These are phyloP conservation scores for Hymenoscyphus repandus DNA, from an alignment of 2,329 filamentous ascomycete species.

Conservation along the genomic window DNA sequence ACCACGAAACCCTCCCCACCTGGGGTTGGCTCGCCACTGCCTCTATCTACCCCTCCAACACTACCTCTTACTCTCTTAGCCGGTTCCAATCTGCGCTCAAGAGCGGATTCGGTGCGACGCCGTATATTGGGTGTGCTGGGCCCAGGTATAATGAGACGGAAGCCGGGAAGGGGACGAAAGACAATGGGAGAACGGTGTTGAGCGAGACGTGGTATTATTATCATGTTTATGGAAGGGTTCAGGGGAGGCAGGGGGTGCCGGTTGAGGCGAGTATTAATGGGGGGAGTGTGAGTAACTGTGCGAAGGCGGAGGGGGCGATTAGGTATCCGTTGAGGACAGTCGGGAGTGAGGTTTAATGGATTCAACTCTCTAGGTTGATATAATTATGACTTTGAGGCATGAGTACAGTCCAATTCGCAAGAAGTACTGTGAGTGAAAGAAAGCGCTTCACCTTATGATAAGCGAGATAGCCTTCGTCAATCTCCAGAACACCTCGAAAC, in stretches of 20 bases:
- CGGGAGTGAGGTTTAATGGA: slow-evolving; percentile 31
- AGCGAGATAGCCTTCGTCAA: no score
- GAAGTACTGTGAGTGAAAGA: no score
- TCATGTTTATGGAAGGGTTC: slow-evolving; percentile 53
- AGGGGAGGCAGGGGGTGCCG: slow-evolving; percentile 41
- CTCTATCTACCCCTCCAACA: slow-evolving; percentile 53
- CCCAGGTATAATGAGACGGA: slow-evolving; percentile 55
- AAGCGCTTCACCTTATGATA: no score
- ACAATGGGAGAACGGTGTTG: slow-evolving; percentile 52
- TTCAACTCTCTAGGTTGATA: neutral
- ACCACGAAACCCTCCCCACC: slow-evolving; percentile 54
- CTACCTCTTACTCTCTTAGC: slow-evolving; percentile 48
- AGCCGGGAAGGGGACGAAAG: slow-evolving; percentile 47
- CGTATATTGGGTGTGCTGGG: slow-evolving; percentile 58
- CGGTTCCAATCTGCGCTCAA: slow-evolving; percentile 47
- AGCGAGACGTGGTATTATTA: slow-evolving; percentile 64
- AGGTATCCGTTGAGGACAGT: slow-evolving; percentile 48
- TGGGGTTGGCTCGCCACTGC: slow-evolving; percentile 52
- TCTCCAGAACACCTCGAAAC: no score
- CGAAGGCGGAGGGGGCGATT: slow-evolving; percentile 46
- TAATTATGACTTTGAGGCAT: no score
- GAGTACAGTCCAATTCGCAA: no score
- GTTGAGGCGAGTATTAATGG: slow-evolving; percentile 40
- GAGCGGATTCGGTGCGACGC: slow-evolving; percentile 46
- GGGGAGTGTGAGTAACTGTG: slow-evolving; percentile 48